Evolutionary conservation across 306 rosid species (phyloP).

Genomic region (Lupinus albus): DNA sequence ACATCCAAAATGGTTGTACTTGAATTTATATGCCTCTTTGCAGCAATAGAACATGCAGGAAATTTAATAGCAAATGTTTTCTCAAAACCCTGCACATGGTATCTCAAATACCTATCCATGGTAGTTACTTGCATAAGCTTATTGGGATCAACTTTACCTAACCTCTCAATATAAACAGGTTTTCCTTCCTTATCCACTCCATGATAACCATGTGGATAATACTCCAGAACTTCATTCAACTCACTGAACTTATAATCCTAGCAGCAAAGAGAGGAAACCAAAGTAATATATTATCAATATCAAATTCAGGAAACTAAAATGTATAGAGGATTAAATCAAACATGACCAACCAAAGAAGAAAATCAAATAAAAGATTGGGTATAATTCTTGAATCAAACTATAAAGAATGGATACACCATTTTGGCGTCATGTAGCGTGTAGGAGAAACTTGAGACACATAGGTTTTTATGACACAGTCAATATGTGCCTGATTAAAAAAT

Average conservation of each 20-base stretch:
- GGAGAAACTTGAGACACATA: background rate
- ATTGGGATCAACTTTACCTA: constrained; percentile 82
- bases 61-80: constrained; percentile 74
- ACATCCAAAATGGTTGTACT: constrained; percentile 89
- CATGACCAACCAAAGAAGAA: constrained; percentile 31
- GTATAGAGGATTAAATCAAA: constrained; percentile 21
- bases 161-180: constrained; percentile 84
- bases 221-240: constrained; percentile 66
- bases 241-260: constrained; percentile 86
- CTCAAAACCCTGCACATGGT: constrained; percentile 92
- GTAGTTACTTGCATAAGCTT: constrained; percentile 83
- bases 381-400: constrained; percentile 24
- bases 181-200: constrained; percentile 93
- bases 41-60: constrained; percentile 91
- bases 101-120: constrained; percentile 72
- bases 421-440: background rate
- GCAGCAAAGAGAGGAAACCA: constrained; percentile 33
- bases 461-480: background rate
- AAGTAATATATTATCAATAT: constrained; percentile 17
- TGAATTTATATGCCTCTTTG: constrained; percentile 89
- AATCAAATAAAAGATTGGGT: constrained; percentile 7
- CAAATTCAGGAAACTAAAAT: constrained; percentile 19
- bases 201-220: constrained; percentile 91
- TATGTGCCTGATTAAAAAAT: no score
- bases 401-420: background rate